Percentiles rank a stretch among this genome's conserved stretches.
phyloP scores from a whole-genome alignment of 257 asterid genomes.

The Solanum raphanifolium region DNA sequence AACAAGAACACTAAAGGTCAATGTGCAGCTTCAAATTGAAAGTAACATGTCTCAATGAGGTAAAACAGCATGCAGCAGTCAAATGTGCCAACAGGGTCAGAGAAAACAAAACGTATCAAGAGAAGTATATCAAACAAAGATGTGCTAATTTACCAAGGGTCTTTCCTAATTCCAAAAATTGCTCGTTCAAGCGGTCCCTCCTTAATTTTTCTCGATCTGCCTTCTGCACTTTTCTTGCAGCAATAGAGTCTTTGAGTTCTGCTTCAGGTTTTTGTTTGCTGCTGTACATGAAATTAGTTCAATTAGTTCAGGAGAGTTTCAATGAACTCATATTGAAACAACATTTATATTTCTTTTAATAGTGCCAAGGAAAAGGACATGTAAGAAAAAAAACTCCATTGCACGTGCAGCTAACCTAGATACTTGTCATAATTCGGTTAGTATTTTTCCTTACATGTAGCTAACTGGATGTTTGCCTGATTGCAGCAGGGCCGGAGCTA shows the following conservation, averaged over 20 bases:
- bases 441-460: not conserved
- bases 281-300: not conserved
- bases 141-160: slow-evolving; percentile 54
- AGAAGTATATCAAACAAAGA: not conserved
- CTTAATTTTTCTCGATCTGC: slow-evolving; percentile 96
- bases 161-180: slow-evolving; percentile 74
- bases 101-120: not conserved
- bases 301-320: not conserved
- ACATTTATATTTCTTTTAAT: not conserved
- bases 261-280: slow-evolving; percentile 46
- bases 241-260: slow-evolving; percentile 47
- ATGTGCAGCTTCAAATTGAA: not conserved
- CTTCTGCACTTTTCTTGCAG: slow-evolving; percentile 86
- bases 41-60: not conserved
- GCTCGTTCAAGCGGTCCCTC: slow-evolving; percentile 96
- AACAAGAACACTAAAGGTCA: not conserved
- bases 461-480: not conserved
- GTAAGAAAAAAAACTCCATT: not conserved
- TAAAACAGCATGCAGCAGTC: not conserved
- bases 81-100: not conserved
- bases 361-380: not conserved
- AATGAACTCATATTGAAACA: not conserved
- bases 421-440: not conserved
- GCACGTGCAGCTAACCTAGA: not conserved
- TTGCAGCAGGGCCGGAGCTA: not conserved